Evolutionary conservation across 2,329 filamentous ascomycete species (phyloP), one percentile per base, ranked within the genome.

Genomic region (Fusarium albidum): DNA sequence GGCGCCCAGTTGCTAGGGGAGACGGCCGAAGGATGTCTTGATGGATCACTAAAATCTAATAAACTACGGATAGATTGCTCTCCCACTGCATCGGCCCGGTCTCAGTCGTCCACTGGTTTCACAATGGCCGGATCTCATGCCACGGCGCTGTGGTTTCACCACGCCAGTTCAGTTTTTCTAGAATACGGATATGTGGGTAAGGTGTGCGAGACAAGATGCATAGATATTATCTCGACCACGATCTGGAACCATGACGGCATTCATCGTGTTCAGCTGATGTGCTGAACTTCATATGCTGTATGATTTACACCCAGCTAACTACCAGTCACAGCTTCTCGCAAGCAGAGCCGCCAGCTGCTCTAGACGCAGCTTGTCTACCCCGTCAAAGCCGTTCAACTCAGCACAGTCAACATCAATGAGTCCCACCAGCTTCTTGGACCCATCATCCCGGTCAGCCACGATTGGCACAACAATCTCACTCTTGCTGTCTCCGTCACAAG

Each of bases 381-480:
- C 79, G 61, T 91, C 85, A 61, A 93, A 93, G 0, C 90, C 89
- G 12, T 81, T 73, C 45, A 82, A 61, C 29, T 81, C 83, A 1
- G 86, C 84, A 68, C 91, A 94, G 71, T 95, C 91, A 18, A 94
- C 79, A 67, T 95, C 91, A 54, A 95, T 91, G 59, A 94, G 90
- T 3, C 86, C 90, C 17, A 90, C 86, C 6, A 89, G 75, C 75
- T 82, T 77, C 37, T 63, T 59, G 18, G 67, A 52, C 43, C 65
- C 63, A 18, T 67, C 71, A 35, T 67, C 65, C 44, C 63, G 60
- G 15, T 67, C 61, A 13, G 67, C 68, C 6, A 89, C 60, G 56
- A 94, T 82, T 3, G 91, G 91, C 41, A 94, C 90, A 14, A 95
- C 91, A 69, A 95, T 87, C 77, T 95, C 91, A 69, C 90, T 93